phyloP scores from a whole-genome alignment of 345 rosid genomes.

The Arabis hirsuta region DNA sequence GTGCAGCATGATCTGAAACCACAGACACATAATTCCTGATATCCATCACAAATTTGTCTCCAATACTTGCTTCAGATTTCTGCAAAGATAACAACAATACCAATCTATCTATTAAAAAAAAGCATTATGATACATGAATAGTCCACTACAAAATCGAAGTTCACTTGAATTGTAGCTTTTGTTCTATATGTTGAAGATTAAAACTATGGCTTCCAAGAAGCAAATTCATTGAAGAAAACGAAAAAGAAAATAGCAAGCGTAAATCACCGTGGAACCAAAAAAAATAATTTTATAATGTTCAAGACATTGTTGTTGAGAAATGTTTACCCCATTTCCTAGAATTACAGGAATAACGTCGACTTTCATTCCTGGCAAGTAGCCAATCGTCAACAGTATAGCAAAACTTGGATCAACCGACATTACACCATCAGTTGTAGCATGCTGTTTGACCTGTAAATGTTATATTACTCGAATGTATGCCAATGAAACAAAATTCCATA shows the following conservation, averaged over 20 bases:
- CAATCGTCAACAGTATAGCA: slow-evolving; percentile 69
- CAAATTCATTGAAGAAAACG: not conserved
- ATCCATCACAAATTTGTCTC: slow-evolving; percentile 66
- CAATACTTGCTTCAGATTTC: slow-evolving; percentile 43
- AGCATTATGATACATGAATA: not conserved
- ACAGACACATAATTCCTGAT: slow-evolving; percentile 54
- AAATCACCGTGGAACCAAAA: slow-evolving; percentile 5
- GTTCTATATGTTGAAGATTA: not conserved
- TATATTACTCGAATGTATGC: not conserved
- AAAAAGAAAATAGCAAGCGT: not conserved
- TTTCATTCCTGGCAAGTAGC: slow-evolving; percentile 80
- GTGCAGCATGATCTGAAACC: slow-evolving; percentile 62
- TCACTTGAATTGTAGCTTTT: not conserved
- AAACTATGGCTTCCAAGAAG: not conserved
- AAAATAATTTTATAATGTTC: not conserved
- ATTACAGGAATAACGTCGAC: slow-evolving; percentile 68
- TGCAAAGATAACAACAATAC: slow-evolving; percentile 35
- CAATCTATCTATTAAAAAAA: not conserved
- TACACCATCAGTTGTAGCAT: slow-evolving; percentile 20
- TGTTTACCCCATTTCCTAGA: slow-evolving; percentile 45
- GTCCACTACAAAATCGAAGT: not conserved
- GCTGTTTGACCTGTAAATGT: slow-evolving; percentile 51
- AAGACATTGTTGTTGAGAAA: not conserved
- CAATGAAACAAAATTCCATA: not conserved
- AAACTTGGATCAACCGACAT: not conserved